Evolutionary conservation across 2,329 filamentous ascomycete genomes (phyloP).

Genomic region (Dactylonectria estremocensis): DNA sequence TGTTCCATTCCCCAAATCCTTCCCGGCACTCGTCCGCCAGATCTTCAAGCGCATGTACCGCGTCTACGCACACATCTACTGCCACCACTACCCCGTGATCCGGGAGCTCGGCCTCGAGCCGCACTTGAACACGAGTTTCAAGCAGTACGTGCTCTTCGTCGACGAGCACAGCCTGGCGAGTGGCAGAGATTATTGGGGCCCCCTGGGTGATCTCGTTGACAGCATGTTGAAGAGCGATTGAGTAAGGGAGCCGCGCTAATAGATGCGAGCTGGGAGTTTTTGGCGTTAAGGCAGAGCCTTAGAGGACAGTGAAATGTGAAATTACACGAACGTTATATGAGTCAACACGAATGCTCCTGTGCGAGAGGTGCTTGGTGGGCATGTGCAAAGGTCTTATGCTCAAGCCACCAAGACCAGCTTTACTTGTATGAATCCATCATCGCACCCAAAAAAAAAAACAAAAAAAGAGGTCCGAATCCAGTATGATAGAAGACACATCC

Average conservation of each 20-base stretch:
- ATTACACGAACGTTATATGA: slow-evolving; percentile 41
- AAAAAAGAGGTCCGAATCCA: too few species aligned
- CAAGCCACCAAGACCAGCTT: too few species aligned
- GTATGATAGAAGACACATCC: too few species aligned
- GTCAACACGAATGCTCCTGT: slow-evolving; percentile 12
- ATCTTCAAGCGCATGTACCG: slow-evolving; percentile 99
- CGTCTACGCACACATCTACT: slow-evolving; percentile 99
- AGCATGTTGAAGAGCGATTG: slow-evolving; percentile 97
- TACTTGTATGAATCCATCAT: too few species aligned
- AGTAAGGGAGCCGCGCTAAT: slow-evolving; percentile 43
- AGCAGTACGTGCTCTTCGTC: slow-evolving; percentile 99
- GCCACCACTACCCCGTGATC: slow-evolving; percentile 98
- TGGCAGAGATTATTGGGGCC: slow-evolving; percentile 98
- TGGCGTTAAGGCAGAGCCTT: slow-evolving; percentile 30
- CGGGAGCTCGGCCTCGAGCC: slow-evolving; percentile 95
- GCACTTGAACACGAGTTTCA: slow-evolving; percentile 99
- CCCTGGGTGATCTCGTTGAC: slow-evolving; percentile 94
- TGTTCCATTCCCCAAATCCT: slow-evolving; percentile 94
- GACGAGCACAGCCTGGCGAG: slow-evolving; percentile 95
- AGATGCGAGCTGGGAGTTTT: slow-evolving; percentile 40
- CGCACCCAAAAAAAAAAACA: too few species aligned
- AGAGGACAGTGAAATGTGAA: slow-evolving; percentile 33
- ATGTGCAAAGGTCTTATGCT: too few species aligned
- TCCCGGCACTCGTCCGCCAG: slow-evolving; percentile 89
- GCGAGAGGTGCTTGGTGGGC: background rate